Evolutionary conservation across 495 filamentous ascomycete genomes (phyloP).

Genomic region (Alectoria sarmentosa): DNA sequence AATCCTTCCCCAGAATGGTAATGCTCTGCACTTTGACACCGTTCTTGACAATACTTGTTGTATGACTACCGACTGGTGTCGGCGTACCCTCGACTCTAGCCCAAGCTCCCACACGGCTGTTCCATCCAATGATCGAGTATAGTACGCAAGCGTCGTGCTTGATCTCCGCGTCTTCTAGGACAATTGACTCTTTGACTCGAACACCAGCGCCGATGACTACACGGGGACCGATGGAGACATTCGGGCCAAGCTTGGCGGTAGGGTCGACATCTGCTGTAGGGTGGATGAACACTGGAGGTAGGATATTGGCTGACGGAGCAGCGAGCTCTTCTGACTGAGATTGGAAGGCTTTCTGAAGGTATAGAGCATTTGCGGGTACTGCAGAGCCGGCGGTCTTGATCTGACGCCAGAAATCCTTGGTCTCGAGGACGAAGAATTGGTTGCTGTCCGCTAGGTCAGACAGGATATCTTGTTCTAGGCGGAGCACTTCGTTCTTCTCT

Average conservation of each 20-base stretch:
- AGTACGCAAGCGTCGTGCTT: constrained; percentile 95
- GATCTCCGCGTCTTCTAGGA: constrained; percentile 91
- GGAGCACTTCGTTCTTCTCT: constrained; percentile 78
- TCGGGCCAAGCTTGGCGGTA: constrained; percentile 92
- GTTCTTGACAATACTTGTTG: constrained; percentile 91
- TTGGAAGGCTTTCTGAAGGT: constrained; percentile 93
- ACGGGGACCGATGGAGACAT: constrained; percentile 90
- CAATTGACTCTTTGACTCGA: constrained; percentile 91
- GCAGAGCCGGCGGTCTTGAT: constrained; percentile 99
- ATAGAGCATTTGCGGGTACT: constrained; percentile 94
- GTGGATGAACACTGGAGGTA: constrained; percentile 95
- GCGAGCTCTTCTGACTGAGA: constrained; percentile 74
- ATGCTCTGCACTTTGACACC: constrained; percentile 98
- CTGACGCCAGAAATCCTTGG: constrained; percentile 99
- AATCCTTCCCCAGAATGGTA: constrained; percentile 96
- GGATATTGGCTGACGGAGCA: constrained; percentile 77
- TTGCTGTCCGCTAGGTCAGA: constrained; percentile 95
- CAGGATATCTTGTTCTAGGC: constrained; percentile 96
- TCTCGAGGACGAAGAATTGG: constrained; percentile 97
- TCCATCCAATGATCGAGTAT: constrained; percentile 97
- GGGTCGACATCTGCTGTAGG: constrained; percentile 89
- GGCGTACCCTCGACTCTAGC: constrained; percentile 95
- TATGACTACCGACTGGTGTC: constrained; percentile 81
- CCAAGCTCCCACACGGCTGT: constrained; percentile 93
- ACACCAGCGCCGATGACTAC: constrained; percentile 79